phyloP scores from a whole-genome alignment of 2,329 filamentous ascomycete genomes.

The Thielaviopsis populi region DNA sequence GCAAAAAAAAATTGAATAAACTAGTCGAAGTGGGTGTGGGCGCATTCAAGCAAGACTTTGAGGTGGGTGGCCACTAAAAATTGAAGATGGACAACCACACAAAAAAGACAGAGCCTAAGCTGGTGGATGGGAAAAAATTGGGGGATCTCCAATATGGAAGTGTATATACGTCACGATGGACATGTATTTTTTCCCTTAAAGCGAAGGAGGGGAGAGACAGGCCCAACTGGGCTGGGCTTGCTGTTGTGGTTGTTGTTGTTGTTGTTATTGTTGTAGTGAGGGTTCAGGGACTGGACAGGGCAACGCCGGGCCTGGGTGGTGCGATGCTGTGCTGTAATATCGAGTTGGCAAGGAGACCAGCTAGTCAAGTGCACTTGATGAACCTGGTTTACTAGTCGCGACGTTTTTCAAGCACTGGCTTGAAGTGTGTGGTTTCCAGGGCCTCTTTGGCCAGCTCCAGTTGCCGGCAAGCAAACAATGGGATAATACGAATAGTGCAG shows the following conservation, averaged over 20 bases:
- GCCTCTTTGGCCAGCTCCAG: too few relatives aligned
- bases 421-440: too few relatives aligned
- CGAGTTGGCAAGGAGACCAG: conserved; percentile 2
- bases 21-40: conserved; percentile 13
- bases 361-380: background rate
- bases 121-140: background rate
- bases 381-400: background rate
- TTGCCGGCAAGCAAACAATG: background rate
- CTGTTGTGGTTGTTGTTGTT: background rate
- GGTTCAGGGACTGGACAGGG: background rate
- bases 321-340: background rate
- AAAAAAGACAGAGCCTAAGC: conserved; percentile 3
- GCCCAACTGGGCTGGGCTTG: background rate
- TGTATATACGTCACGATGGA: conserved; percentile 1
- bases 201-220: background rate
- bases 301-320: background rate
- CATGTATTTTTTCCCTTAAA: background rate
- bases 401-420: background rate
- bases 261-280: background rate
- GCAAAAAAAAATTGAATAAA: conserved; percentile 8
- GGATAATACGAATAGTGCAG: background rate
- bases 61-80: conserved; percentile 6
- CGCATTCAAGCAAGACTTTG: conserved; percentile 8
- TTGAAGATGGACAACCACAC: conserved; percentile 2
- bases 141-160: background rate